phyloP scores from a whole-genome alignment of 2,329 filamentous ascomycete genomes.

The Chrysoporthe austroafricana region DNA sequence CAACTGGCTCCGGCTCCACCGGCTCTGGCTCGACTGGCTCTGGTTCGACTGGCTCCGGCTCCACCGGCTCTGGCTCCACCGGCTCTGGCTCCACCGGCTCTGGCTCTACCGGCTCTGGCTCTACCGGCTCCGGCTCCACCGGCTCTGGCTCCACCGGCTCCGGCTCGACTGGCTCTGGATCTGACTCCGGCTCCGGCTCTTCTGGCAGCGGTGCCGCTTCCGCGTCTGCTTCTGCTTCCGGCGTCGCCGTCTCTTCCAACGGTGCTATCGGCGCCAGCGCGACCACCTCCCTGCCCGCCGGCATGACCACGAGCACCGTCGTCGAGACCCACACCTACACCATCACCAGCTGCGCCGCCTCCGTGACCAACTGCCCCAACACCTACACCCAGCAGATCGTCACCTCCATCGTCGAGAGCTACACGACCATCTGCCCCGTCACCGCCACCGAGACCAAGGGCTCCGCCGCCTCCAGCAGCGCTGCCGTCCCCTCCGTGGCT shows the following conservation, averaged over 20 bases:
- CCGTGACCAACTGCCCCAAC: constrained; percentile 38
- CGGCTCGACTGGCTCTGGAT: neutral
- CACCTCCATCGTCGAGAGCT: constrained; percentile 33
- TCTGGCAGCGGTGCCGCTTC: neutral
- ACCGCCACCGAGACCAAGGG: constrained; percentile 28
- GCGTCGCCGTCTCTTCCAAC: constrained; percentile 7
- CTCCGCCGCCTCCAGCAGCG: constrained; percentile 8
- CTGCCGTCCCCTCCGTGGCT: constrained; percentile 10
- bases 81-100: constrained; percentile 11
- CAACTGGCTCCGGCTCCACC: neutral
- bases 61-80: neutral
- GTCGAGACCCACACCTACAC: constrained; percentile 36
- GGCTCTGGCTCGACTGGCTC: constrained; percentile 3
- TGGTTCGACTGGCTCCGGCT: constrained; percentile 3
- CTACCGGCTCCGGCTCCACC: constrained; percentile 14
- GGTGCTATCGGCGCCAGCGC: constrained; percentile 17
- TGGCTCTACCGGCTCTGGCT: constrained; percentile 2
- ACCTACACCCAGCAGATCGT: constrained; percentile 35
- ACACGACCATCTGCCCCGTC: constrained; percentile 36
- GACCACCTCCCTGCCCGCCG: constrained; percentile 17
- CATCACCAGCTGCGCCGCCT: constrained; percentile 37
- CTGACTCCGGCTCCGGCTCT: neutral
- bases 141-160: constrained; percentile 15
- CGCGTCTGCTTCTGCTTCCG: neutral
- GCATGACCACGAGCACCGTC: constrained; percentile 33